Base-by-base conservation (phyloP, 768 basidiomycete species). In the Boletales sp. region DNA sequence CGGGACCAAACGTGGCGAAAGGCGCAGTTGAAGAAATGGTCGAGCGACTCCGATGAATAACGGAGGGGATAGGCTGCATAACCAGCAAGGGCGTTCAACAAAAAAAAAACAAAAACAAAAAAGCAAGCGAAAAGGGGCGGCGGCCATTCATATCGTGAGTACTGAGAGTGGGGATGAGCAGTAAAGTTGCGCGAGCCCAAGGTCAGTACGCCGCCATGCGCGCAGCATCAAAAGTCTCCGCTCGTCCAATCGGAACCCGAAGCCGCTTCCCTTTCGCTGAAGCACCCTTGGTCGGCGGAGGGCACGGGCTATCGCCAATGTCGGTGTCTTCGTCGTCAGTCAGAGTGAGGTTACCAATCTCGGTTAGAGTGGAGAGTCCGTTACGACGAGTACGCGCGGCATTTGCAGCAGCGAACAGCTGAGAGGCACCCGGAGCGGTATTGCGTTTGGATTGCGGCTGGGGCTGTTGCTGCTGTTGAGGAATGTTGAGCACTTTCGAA, bases 271-370 rank as follows among this genome's bases (percentile, higher is more conserved):
- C 74, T 65, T 84, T 84, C 47, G 80, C 74, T 18, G 70, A 67
- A 39, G 70, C 65, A 36, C 69, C 72, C 61, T 86, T 88, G 31
- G 76, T 81, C 11, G 86, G 83, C 41, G 89, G 85, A 3, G 90
- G 90, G 70, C 92, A 95, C 5, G 92, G 92, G 59, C 90, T 93
- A 59, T 89, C 90, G 13, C 88, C 90, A 39, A 90, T 67, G 57
- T 90, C 87, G 6, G 80, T 81, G 47, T 88, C 87, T 39, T 85
- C 87, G 49, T 88, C 88, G 36, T 90, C 88, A 30, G 84, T 82
- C 32, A 74, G 71, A 11, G 79, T 78, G 9, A 73, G 70, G 58
- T 82, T 82, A n/a, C 74, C 75, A 50, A 86, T 85, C 65, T 89
- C 87, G 9, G 75, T 72, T 4, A 92, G 78, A 12, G 87, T 83